Evolutionary conservation across 805 yeast genomes (phyloP).

Genomic region (Yamadazyma endophytica): DNA sequence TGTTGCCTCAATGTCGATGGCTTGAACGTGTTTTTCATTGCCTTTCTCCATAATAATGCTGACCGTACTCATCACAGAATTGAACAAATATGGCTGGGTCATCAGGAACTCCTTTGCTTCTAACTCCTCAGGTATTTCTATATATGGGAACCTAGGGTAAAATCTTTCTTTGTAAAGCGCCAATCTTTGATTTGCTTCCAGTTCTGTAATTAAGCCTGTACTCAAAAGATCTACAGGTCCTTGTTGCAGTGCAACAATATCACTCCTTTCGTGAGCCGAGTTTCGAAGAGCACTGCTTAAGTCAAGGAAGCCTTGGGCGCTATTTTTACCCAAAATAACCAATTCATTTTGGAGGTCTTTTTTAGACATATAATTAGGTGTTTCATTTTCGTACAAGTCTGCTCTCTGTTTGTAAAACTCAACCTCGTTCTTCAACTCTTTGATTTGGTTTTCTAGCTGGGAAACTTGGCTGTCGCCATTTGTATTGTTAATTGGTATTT

Average conservation of each 20-base stretch:
- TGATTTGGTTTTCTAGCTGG: constrained; percentile 19
- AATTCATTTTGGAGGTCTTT: constrained; percentile 40
- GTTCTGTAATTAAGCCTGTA: constrained; percentile 51
- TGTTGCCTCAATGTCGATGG: constrained; percentile 51
- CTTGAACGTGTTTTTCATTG: constrained; percentile 39
- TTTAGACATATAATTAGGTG: constrained; percentile 25
- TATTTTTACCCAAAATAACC: constrained; percentile 28
- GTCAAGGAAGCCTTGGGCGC: constrained; percentile 30
- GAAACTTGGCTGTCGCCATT: constrained; percentile 15
- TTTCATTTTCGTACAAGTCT: constrained; percentile 1
- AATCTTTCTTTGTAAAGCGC: constrained; percentile 45
- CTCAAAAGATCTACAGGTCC: constrained; percentile 47
- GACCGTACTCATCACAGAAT: constrained; percentile 60
- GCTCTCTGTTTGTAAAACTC: constrained; percentile 3
- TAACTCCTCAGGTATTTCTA: constrained; percentile 45
- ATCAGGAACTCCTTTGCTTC: constrained; percentile 46
- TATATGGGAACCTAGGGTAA: constrained; percentile 50
- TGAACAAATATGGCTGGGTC: constrained; percentile 57
- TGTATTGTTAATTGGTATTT: too few species aligned
- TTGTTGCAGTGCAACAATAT: constrained; percentile 20
- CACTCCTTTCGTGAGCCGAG: constrained; percentile 40
- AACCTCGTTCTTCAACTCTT: constrained; percentile 14
- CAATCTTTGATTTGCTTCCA: constrained; percentile 57
- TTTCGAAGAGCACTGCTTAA: constrained; percentile 45
- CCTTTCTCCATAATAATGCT: constrained; percentile 38